phyloP scores from a whole-genome alignment of 176 grass and related monocot genomes.

The Cocos nucifera region DNA sequence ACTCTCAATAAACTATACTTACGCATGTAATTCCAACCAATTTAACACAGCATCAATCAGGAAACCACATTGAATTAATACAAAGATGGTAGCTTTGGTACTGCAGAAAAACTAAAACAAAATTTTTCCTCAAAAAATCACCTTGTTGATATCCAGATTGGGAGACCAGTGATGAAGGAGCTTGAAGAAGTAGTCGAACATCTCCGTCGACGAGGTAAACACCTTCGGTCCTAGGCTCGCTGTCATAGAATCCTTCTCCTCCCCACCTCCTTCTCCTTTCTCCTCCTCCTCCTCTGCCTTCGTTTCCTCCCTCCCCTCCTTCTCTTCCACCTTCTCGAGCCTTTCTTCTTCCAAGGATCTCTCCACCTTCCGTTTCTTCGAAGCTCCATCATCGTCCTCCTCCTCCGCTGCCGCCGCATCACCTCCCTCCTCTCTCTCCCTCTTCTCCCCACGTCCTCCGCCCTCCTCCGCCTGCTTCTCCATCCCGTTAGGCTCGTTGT shows the following conservation, averaged over 20 bases:
- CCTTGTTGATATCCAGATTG: constrained; percentile 71
- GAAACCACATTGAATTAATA: too few species aligned
- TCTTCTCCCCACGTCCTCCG: constrained; percentile 13
- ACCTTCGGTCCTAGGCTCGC: constrained; percentile 79
- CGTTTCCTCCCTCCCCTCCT: not conserved
- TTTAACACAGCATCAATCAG: too few species aligned
- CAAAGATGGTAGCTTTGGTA: too few species aligned
- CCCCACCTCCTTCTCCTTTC: not conserved
- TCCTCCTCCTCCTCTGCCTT: constrained; percentile 5
- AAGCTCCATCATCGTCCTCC: constrained; percentile 15
- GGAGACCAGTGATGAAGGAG: constrained; percentile 67
- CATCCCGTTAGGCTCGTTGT: constrained; percentile 1
- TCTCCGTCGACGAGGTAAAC: constrained; percentile 54
- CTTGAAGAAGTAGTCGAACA: constrained; percentile 79
- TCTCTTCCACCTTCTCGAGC: too few species aligned
- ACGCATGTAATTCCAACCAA: too few species aligned
- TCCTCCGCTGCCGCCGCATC: not conserved
- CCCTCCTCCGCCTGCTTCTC: constrained; percentile 26
- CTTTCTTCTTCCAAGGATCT: constrained; percentile 19
- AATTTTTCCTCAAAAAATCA: constrained; percentile 11
- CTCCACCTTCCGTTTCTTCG: constrained; percentile 29
- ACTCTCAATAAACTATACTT: too few species aligned
- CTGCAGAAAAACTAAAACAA: too few species aligned
- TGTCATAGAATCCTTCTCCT: constrained; percentile 19
- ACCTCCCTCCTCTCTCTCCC: constrained; percentile 4